phyloP scores from a whole-genome alignment of 225 moss, liverwort and hornwort genomes.

The Sphagnum contortum region DNA sequence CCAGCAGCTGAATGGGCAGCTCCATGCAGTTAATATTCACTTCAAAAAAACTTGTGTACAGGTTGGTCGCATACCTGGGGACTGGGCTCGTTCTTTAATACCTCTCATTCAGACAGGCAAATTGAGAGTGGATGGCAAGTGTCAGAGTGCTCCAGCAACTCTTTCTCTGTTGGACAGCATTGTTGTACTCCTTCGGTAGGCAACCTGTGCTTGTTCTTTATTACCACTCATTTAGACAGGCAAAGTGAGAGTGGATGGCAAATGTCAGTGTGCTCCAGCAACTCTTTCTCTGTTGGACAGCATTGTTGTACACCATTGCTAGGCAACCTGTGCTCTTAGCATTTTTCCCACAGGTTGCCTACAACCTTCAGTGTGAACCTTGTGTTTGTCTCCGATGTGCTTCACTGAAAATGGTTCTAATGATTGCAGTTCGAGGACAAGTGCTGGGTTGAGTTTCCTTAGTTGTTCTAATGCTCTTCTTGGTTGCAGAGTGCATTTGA shows the following conservation, averaged over 20 bases:
- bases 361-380: too few relatives aligned
- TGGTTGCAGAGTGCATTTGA: conserved; percentile 56
- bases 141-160: conserved; percentile 35
- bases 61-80: conserved; percentile 79
- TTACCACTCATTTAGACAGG: conserved; percentile 1
- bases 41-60: conserved; percentile 7
- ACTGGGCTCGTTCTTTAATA: conserved; percentile 75
- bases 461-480: too few relatives aligned
- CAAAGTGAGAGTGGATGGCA: conserved; percentile 60
- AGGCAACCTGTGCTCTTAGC: conserved; percentile 3
- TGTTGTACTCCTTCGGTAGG: conserved; percentile 57
- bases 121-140: conserved; percentile 56
- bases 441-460: too few relatives aligned
- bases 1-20: too few relatives aligned
- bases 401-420: too few relatives aligned
- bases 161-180: conserved; percentile 63
- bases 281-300: conserved; percentile 59
- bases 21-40: too few relatives aligned
- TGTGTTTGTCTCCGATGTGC: too few relatives aligned
- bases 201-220: not conserved
- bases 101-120: conserved; percentile 59
- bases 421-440: too few relatives aligned
- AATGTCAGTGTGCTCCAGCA: conserved; percentile 45
- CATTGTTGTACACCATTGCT: conserved; percentile 55
- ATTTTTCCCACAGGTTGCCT: too few relatives aligned